phyloP scores from a whole-genome alignment of 495 filamentous ascomycete genomes.

The Cudoniella acicularis region DNA sequence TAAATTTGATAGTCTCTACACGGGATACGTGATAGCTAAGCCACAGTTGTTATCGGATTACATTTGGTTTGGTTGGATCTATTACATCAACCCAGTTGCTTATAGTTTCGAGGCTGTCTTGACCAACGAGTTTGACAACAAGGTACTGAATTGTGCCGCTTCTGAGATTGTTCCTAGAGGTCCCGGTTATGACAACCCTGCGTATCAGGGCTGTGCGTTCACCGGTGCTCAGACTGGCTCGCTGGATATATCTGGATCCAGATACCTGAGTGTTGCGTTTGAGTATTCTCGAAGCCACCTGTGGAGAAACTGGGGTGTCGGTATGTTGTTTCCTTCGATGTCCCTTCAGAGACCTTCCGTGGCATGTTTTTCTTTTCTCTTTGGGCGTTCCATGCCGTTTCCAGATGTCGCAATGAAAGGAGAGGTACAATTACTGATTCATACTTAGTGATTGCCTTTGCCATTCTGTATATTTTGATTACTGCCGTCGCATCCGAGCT shows the following conservation, averaged over 20 bases:
- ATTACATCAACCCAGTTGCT: slow-evolving; percentile 49
- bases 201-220: slow-evolving; percentile 60
- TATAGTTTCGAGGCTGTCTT: slow-evolving; percentile 61
- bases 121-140: slow-evolving; percentile 46
- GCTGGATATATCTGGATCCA: slow-evolving; percentile 47
- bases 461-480: slow-evolving; percentile 63
- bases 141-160: slow-evolving; percentile 56
- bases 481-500: slow-evolving; percentile 58
- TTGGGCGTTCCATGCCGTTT: no score
- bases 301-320: slow-evolving; percentile 79
- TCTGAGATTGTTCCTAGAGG: slow-evolving; percentile 45
- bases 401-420: no score
- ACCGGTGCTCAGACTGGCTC: slow-evolving; percentile 47
- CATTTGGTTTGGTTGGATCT: slow-evolving; percentile 54
- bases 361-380: not conserved
- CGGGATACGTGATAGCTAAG: slow-evolving; percentile 50
- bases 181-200: slow-evolving; percentile 38
- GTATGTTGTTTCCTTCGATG: slow-evolving; percentile 8
- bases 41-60: slow-evolving; percentile 32
- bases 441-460: slow-evolving; percentile 68
- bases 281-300: slow-evolving; percentile 61
- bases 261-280: slow-evolving; percentile 54
- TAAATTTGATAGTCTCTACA: slow-evolving; percentile 42
- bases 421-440: no score
- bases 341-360: no score